A percentile compares a stretch with the other conserved stretches of the same genome.
These are phyloP conservation scores for Boletus sp. DNA, from an alignment of 768 basidiomycete genomes.

Conservation along the genomic window DNA sequence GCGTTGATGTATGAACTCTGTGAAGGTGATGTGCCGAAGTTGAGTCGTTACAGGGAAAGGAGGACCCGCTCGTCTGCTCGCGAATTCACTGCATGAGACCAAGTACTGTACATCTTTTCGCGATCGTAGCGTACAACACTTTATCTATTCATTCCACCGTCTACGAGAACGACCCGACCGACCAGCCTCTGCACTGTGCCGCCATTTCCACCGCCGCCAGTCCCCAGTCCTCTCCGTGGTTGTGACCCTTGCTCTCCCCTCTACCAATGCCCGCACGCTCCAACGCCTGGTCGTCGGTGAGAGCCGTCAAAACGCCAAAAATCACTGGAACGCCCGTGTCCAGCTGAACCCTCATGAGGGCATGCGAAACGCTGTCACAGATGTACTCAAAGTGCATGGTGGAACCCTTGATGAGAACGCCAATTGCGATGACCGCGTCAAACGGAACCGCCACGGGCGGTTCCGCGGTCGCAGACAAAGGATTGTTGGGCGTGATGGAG, in stretches of 20 bases:
- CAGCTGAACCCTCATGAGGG: conserved; percentile 90
- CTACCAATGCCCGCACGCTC: conserved; percentile 88
- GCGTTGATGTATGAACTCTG: too few relatives aligned
- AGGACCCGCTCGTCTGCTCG: too few relatives aligned
- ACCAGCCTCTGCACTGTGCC: conserved; percentile 61
- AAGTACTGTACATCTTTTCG: background rate
- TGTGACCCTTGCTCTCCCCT: conserved; percentile 76
- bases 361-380: conserved; percentile 89
- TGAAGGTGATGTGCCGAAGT: too few relatives aligned
- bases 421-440: conserved; percentile 95
- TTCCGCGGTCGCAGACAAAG: conserved; percentile 29
- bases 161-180: conserved; percentile 57
- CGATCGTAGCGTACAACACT: conserved; percentile 7
- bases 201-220: conserved; percentile 95
- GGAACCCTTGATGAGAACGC: conserved; percentile 94
- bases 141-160: background rate
- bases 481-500: conserved; percentile 33
- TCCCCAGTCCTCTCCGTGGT: conserved; percentile 99
- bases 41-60: too few relatives aligned
- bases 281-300: conserved; percentile 92
- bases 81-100: too few relatives aligned
- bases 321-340: conserved; percentile 94
- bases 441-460: conserved; percentile 66
- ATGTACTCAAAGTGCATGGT: conserved; percentile 99
- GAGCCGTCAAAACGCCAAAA: conserved; percentile 92